Percentiles rank a stretch among this genome's conserved stretches.
These are phyloP conservation scores for Obelidium mucronatum DNA, from an alignment of 192 early-diverging fungal species.

Conservation along the genomic window DNA sequence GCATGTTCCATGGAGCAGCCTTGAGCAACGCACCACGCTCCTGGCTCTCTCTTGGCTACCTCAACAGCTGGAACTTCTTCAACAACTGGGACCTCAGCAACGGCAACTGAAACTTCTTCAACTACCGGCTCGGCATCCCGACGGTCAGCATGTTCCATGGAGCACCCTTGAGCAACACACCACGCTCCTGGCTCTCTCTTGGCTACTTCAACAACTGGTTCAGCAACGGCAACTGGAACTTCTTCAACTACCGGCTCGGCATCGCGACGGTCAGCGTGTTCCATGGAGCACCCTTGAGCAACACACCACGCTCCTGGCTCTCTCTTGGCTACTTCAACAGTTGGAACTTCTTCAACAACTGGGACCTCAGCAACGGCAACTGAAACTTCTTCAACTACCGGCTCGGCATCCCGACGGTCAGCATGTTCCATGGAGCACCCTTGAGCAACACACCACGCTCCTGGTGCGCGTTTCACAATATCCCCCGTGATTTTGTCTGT, in stretches of 20 bases:
- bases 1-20: neutral
- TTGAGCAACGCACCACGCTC: neutral
- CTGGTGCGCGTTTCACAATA: too few species aligned
- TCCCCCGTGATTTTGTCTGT: too few species aligned
- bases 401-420: neutral
- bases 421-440: neutral
- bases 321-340: neutral
- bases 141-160: neutral
- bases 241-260: neutral
- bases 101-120: neutral
- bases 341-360: neutral
- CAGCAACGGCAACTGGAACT: neutral
- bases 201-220: too few species aligned
- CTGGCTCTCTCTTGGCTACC: neutral
- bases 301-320: neutral
- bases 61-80: neutral
- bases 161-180: neutral
- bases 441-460: neutral
- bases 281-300: neutral
- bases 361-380: neutral
- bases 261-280: neutral
- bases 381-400: neutral
- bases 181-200: neutral
- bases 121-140: neutral
- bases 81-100: neutral